Conservation (phyloP, 495 filamentous ascomycete species). For the Hypomontagnella submonticulosa region DNA sequence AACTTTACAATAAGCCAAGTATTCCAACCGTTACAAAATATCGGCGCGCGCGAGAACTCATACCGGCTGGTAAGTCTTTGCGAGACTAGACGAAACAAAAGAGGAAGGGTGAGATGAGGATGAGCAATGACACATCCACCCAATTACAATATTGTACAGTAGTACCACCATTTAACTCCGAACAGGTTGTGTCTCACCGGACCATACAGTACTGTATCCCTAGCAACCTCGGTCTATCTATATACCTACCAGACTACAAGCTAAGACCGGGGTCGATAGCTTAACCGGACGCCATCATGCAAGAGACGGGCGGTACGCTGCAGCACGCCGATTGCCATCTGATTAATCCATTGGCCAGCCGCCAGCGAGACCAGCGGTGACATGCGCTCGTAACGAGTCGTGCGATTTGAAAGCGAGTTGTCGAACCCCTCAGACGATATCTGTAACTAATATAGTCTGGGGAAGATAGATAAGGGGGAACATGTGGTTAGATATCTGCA, state of each 20-base stretch:
- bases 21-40: background rate
- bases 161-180: conserved; percentile 33
- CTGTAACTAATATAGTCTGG: conserved; percentile 30
- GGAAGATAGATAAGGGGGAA: conserved; percentile 20
- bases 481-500: conserved; percentile 21
- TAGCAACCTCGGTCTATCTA: conserved; percentile 17
- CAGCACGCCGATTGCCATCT: conserved; percentile 35
- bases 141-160: background rate
- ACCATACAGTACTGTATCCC: background rate
- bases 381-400: conserved; percentile 6
- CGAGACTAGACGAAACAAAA: no score
- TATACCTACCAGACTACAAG: conserved; percentile 5
- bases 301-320: conserved; percentile 35
- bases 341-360: conserved; percentile 14
- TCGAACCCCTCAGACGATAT: conserved; percentile 27
- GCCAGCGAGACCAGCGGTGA: conserved; percentile 10
- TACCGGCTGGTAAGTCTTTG: background rate
- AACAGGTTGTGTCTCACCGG: conserved; percentile 8
- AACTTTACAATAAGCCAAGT: conserved; percentile 14
- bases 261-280: conserved; percentile 9
- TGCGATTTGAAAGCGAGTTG: conserved; percentile 11
- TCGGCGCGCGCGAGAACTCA: background rate
- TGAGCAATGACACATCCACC: no score
- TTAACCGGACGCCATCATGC: conserved; percentile 37
- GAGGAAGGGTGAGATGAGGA: no score